Base-by-base conservation (phyloP, 345 rosid genomes). In the Leavenworthia alabamica region DNA sequence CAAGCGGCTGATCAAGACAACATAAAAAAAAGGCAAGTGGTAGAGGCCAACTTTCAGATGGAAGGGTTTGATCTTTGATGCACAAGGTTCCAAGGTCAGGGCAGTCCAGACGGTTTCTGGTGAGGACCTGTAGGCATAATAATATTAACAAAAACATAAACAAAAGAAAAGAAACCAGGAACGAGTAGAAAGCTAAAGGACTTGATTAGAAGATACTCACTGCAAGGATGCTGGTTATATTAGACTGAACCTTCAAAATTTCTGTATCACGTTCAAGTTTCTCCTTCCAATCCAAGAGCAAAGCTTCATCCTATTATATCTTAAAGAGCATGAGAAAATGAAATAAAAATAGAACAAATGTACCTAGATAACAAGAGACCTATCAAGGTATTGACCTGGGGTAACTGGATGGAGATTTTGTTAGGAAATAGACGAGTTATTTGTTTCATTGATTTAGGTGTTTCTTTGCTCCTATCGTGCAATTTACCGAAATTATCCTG, bases 251-350 rank as follows among this genome's bases (percentile, higher is more conserved):
- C 78, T 88, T 89, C 75, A 90, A 67, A 41, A 86, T 88, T 79
- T 94, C 97, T 62, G 72, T 76, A 77, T 94, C 99, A 43, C 89
- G 96, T 26, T 90, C 99, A 72, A 94, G 73, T 53, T 69, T 89
- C 80, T 81, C 97, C 84, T 94, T 94, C 99, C 96, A 94, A 68
- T 87, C 97, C 84, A 75, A 75, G 53, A 90, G 99, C 61, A 84
- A 65, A 37, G 83, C 77, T 80, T 94, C 97, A 50, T 90, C 99
- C 97, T 94, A 76, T 53, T 49, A 77, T 29, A 16, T 55, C 24
- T 36, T 49, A 51, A 51, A 31, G 73, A 65, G 62, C 64, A 62
- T 67, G 51, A 76, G 70, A 26, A 27, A 44, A 54, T 37, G 13
- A 37, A 37, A 37, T 5, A 22, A 20, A 36, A 8, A 62, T n/a